Base-by-base conservation (phyloP, 2,329 filamentous ascomycete species). In the Thielaviopsis musarum region DNA sequence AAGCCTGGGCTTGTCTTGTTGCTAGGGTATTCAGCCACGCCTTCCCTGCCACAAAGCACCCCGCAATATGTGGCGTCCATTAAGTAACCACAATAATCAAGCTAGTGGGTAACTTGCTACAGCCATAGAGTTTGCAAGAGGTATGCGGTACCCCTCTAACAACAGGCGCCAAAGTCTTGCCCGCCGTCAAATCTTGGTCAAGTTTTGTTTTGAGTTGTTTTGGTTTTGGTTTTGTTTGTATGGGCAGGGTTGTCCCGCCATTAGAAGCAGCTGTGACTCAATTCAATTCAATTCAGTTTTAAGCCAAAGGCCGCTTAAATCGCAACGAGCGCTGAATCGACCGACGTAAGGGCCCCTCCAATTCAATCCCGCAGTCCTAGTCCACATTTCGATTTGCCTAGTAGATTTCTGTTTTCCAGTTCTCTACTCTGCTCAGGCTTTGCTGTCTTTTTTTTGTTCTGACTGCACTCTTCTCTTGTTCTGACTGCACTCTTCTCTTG, bases 31-130 rank as follows among this genome's bases (percentile, higher is more conserved):
- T 49, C 2, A 10, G 45, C 45, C 45, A 55, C 22, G 48, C 12
- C 17, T 10, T 9, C 5, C 17, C 56, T 17, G 57, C 60, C 57
- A 59, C 57, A 54, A 21, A 45, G 21, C 57, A 62, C 60, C 60
- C 60, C 60, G 60, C 60, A 59, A 54, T 59, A 24, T 59, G 60
- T 62, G 60, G 60, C 60, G 60, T 21, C 17, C 21, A 12, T 21
- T 28, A 34, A 34, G 30, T 10, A 17, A 24, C 13, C 53, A 21
- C 5, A 19, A 26, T 28, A 53, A 26, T 19, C 19, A 26, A 48
- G 59, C 56, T 58, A 56, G 48, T 19, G 52, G 30, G 59, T 56
- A 57, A 49, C 45, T 56, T 60, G 51, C 30, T 15, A 3, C n/a
- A n/a, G 54, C 13, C 26, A 30, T 13, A 22, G 26, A 53, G 48